phyloP scores from a whole-genome alignment of 1,139 yeast species.

The Zygotorulaspora mrakii region DNA sequence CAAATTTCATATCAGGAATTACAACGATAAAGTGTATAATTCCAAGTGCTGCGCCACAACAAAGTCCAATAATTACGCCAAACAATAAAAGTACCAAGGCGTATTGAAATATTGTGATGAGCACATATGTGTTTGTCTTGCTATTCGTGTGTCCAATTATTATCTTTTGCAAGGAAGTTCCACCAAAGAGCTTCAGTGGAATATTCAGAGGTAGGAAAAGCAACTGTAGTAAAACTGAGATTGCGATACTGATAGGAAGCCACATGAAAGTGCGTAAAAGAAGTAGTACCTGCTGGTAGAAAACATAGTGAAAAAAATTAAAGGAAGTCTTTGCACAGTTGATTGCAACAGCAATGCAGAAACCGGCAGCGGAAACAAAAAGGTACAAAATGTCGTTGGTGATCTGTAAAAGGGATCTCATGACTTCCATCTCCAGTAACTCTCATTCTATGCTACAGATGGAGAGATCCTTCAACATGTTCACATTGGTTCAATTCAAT shows the following conservation, averaged over 20 bases:
- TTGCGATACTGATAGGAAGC: constrained; percentile 22
- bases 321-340: constrained; percentile 4
- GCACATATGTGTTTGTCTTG: constrained; percentile 18
- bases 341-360: constrained; percentile 9
- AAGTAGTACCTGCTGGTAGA: constrained; percentile 4
- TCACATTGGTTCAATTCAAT: too few relatives aligned
- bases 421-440: constrained; percentile 4
- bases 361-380: constrained; percentile 13
- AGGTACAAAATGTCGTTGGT: constrained; percentile 12
- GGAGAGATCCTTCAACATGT: too few relatives aligned
- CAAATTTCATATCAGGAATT: constrained; percentile 26
- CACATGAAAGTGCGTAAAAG: constrained; percentile 12
- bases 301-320: constrained; percentile 3
- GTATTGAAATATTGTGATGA: constrained; percentile 23
- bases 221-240: constrained; percentile 19
- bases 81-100: constrained; percentile 20
- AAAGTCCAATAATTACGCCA: constrained; percentile 21
- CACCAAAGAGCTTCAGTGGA: constrained; percentile 22
- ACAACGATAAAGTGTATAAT: constrained; percentile 20
- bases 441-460: too few relatives aligned
- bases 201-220: constrained; percentile 26
- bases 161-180: constrained; percentile 22
- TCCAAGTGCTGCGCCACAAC: constrained; percentile 23
- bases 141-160: constrained; percentile 17
- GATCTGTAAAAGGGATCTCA: constrained; percentile 9